Base-by-base conservation (phyloP, 2,329 filamentous ascomycete genomes). In the Fusarium floridanum region DNA sequence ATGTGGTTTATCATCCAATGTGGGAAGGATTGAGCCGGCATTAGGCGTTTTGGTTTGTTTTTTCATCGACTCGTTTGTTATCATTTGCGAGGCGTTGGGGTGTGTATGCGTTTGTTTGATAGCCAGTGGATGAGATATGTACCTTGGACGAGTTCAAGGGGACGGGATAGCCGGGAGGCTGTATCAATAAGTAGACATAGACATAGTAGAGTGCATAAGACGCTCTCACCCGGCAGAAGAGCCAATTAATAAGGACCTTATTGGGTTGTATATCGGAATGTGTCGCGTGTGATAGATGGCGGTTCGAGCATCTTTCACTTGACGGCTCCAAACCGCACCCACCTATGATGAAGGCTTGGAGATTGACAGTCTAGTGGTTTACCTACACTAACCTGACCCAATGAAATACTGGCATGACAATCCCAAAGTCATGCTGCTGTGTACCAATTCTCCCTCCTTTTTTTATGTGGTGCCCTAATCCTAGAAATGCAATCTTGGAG, bases 31-130 rank as follows among this genome's bases (percentile, higher is more conserved):
- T 64, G 45, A 66, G 64, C 39, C 41, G 27, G 39, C 36, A 34
- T 8, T 45, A 37, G 68, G 68, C 39, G 56, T 64, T 66, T 39
- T 53, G 45, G 50, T 45, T 60, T 41, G 45, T 37, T 36, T 37
- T 34, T 34, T 36, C 72, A 16, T 70, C 29, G 41, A 17, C 68
- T 66, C 14, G 20, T 75, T 67, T 65, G 10, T 55, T 50, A 60
- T 45, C 9, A 57, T 61, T 43, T n/a, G 45, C 11, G 61, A 24
- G 45, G 39, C 29, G 53, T 64, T 22, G 43, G 59, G 48, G 20
- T 43, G 53, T 36, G 39, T n/a, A 16, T 59, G 14, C 24, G 7
- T 10, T 64, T 56, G 36, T 66, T 62, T 59, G 55, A 48, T 36
- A 59, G 17, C 32, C 7, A 16, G 36, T 59, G 14, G 45, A 43